Base-by-base conservation (phyloP, 1,139 yeast species). In the Sugiyamaella grinbergsii region DNA sequence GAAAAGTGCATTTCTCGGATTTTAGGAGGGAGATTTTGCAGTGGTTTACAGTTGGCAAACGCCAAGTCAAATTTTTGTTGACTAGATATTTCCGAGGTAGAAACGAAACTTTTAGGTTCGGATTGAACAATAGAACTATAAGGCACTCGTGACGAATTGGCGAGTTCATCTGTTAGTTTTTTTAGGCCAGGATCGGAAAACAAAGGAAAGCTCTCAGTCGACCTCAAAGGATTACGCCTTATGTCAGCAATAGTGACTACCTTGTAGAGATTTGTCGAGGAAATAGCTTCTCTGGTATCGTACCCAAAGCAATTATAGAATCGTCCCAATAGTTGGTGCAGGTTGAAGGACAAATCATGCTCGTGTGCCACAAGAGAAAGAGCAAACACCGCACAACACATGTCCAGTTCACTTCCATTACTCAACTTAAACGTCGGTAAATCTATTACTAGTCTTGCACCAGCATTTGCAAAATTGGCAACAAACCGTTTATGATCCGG, bases 371-470 rank as follows among this genome's bases (percentile, higher is more conserved):
- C 29, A 15, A 34, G 47, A 23, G 31, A 32, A 13, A 29, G 22
- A 19, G 28, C 26, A 34, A 43, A 43, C n/a, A 34, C 41, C 7
- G 47, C 33, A 26, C 41, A 22, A 18, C 36, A 24, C n/a, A 43
- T 24, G 36, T 43, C 47, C 13, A 43, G 23, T 18, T 20, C 34
- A 7, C 36, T 18, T 6, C 26, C 42, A n/a, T 3, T 11, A n/a
- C 15, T 3, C 18, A 43, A 16, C 16, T 15, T n/a, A 15, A 43
- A 24, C 7, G 15, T 19, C 6, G 34, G 29, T 10, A 19, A 13
- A 13, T 36, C 28, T 3, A 19, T 8, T 2, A 26, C 18, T 2
- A 24, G 16, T 26, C 34, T 43, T 13, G 20, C 19, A 5, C 47
- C 47, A 23, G 34, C 41, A 23, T 15, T 26, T 4, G 34, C 40